A percentile compares a stretch with the other conserved stretches of the same genome.
These are phyloP conservation scores for Nakaseomyces delphensis DNA, from an alignment of 1,139 yeast genomes.

Conservation along the genomic window DNA sequence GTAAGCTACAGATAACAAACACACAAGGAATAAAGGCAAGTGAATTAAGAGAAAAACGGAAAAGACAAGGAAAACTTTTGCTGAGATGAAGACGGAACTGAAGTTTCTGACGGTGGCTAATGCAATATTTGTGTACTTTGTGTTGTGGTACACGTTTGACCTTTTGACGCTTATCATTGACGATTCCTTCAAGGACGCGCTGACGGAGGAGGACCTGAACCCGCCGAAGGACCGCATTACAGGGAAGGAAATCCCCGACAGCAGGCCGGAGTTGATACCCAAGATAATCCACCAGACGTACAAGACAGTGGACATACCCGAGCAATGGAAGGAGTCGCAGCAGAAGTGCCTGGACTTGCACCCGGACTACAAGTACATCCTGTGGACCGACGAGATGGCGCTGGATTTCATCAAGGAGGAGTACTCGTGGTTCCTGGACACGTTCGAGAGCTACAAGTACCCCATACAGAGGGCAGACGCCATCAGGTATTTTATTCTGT, in stretches of 20 bases:
- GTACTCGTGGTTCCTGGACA: slow-evolving; percentile 76
- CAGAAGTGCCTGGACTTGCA: slow-evolving; percentile 67
- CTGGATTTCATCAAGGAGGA: slow-evolving; percentile 67
- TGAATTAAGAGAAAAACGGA: no score
- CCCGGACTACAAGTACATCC: slow-evolving; percentile 76
- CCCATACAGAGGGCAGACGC: slow-evolving; percentile 90
- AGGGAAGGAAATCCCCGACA: slow-evolving; percentile 30
- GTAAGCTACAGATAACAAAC: no score
- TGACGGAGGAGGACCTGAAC: slow-evolving; percentile 49
- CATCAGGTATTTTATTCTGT: slow-evolving; percentile 73
- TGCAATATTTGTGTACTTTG: slow-evolving; percentile 44
- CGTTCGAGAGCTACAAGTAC: slow-evolving; percentile 69
- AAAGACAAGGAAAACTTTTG: no score
- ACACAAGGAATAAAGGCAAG: no score
- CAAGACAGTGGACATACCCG: slow-evolving; percentile 69
- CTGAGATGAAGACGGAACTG: slow-evolving; percentile 47
- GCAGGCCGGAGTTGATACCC: slow-evolving; percentile 55
- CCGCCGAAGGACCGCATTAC: slow-evolving; percentile 28
- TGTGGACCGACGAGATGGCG: slow-evolving; percentile 87
- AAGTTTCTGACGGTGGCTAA: slow-evolving; percentile 54
- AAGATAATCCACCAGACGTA: slow-evolving; percentile 91
- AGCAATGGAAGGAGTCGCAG: slow-evolving; percentile 71
- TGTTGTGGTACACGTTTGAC: slow-evolving; percentile 64
- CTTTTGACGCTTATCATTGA: slow-evolving; percentile 68
- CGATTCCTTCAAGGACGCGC: slow-evolving; percentile 57